phyloP scores from a whole-genome alignment of 1,139 yeast genomes.

The Blastobotrys indianensis region DNA sequence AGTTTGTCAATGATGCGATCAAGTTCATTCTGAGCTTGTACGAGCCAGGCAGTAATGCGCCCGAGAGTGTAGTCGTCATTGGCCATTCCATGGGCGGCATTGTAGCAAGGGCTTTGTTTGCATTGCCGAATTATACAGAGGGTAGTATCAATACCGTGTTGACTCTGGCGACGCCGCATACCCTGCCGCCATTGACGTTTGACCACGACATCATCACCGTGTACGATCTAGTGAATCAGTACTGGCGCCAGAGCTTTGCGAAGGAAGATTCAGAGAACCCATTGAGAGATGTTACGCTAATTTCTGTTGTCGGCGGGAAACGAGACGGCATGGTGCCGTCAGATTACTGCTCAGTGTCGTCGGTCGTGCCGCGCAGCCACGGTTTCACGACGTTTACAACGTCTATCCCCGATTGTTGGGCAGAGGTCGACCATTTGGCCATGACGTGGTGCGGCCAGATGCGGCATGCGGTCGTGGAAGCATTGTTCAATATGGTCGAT shows the following conservation, averaged over 20 bases:
- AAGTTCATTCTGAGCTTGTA: conserved; percentile 68
- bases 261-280: conserved; percentile 25
- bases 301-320: conserved; percentile 89
- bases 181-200: conserved; percentile 90
- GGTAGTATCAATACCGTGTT: conserved; percentile 76
- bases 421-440: conserved; percentile 92
- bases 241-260: conserved; percentile 64
- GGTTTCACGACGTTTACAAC: conserved; percentile 84
- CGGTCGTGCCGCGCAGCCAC: conserved; percentile 61
- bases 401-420: conserved; percentile 89
- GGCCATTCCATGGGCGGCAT: conserved; percentile 99
- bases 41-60: conserved; percentile 30
- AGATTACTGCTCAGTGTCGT: conserved; percentile 77
- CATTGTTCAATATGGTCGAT: conserved; percentile 58
- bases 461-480: conserved; percentile 54
- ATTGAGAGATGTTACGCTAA: conserved; percentile 31
- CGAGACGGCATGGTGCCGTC: conserved; percentile 83
- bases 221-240: conserved; percentile 68
- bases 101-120: conserved; percentile 75
- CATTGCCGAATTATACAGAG: conserved; percentile 66
- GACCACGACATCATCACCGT: conserved; percentile 80
- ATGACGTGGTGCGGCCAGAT: conserved; percentile 96
- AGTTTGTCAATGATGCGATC: conserved; percentile 83
- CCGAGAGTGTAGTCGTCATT: conserved; percentile 68
- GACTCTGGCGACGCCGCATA: conserved; percentile 90